phyloP scores from a whole-genome alignment of 2,329 filamentous ascomycete species.

The Hymenoscyphus albidus region DNA sequence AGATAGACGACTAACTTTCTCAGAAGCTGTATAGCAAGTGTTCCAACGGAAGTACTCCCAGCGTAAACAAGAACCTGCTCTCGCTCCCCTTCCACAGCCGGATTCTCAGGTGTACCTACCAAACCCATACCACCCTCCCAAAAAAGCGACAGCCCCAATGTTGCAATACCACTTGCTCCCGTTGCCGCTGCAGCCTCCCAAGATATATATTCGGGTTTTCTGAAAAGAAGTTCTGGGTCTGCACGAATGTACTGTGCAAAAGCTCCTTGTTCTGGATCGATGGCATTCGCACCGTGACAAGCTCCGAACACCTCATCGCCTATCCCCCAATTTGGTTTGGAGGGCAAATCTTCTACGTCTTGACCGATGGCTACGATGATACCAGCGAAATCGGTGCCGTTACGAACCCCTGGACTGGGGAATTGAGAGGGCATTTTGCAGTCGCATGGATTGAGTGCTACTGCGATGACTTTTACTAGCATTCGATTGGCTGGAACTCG shows the following conservation, averaged over 20 bases:
- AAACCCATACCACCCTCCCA: neutral
- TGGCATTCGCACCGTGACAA: neutral
- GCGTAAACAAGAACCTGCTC: constrained; percentile 42
- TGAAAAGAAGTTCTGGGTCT: neutral
- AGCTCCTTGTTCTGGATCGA: neutral
- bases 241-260: constrained; percentile 4
- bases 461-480: neutral
- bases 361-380: neutral
- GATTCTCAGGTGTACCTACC: constrained; percentile 7
- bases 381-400: neutral
- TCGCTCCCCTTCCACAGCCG: neutral
- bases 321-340: neutral
- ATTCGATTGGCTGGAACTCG: neutral
- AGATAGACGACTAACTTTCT: neutral
- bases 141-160: constrained; percentile 38
- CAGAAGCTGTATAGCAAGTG: constrained; percentile 16
- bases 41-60: constrained; percentile 43
- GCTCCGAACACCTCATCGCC: constrained; percentile 2
- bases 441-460: constrained; percentile 2
- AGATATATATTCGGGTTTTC: neutral
- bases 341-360: neutral
- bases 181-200: neutral
- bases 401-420: neutral
- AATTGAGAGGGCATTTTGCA: neutral
- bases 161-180: neutral